Evolutionary conservation across 2,329 filamentous ascomycete species (phyloP), one percentile per base, ranked within the genome.

Genomic region (Trichoderma simmonsii): DNA sequence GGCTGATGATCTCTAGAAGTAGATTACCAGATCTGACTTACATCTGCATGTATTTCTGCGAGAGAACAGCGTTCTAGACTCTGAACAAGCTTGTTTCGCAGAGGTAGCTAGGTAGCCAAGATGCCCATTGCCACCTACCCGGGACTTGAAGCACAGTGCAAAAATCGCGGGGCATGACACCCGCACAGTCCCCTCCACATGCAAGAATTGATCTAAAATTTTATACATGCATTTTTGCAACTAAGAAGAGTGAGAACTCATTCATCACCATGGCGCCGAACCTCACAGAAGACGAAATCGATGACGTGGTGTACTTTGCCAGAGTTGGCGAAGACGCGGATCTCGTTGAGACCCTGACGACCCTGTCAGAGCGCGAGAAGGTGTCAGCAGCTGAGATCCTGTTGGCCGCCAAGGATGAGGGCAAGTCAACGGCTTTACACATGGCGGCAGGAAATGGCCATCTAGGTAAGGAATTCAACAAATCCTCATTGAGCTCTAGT

Each of bases 381-480:
- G 86, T 85, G 64, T 81, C 88, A 0, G 80, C 87, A 2, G 86
- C 88, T n/a, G 87, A 91, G 71, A 86, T 97, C 72, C 81, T 98
- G 61, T 81, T 87, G 64, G 88, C 89, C 15, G 92, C 92, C 28
- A 89, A 90, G 75, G 94, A 97, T 79, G 86, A 89, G 56, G 88
- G 91, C 75, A 93, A 91, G 75, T 92, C 93, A 71, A 97, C 94
- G 74, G 92, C 91, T 61, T 82, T 98, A 78, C 96, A 99, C 83
- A 98, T 97, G 89, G 94, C 95, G 8, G 91, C 93, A 28, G 96
- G 93, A 30, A 99, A 99, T 80, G 95, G 95, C 1, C 92, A 97
- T 79, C 78, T 89, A 73, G 92, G 94, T 95, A 87, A 77, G 85
- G 70, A 30, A 3, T 11, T 8, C 0, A 1, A 14, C 1, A 32